phyloP scores from a whole-genome alignment of 2,329 filamentous ascomycete genomes.

The Alternaria ventricosa region DNA sequence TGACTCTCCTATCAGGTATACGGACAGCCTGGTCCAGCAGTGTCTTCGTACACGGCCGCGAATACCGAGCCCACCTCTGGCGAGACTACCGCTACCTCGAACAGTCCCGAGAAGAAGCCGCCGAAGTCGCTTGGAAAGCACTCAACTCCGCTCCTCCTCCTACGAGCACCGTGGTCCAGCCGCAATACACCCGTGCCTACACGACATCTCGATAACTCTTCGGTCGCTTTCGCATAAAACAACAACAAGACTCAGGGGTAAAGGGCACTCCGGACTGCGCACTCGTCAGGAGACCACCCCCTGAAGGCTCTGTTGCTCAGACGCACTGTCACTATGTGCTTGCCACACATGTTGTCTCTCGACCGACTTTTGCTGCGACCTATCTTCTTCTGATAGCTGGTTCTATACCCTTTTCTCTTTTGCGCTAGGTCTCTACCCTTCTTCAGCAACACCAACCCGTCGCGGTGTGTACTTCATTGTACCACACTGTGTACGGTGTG shows the following conservation, averaged over 20 bases:
- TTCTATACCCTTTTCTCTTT: conserved; percentile 16
- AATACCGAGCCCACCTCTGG: conserved; percentile 44
- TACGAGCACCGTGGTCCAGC: conserved; percentile 21
- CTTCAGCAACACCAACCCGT: neutral
- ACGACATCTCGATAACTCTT: conserved; percentile 24
- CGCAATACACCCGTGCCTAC: conserved; percentile 30
- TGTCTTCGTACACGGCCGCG: conserved; percentile 43
- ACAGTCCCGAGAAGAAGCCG: conserved; percentile 47
- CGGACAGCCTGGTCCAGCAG: conserved; percentile 47
- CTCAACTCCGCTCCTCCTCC: conserved; percentile 23
- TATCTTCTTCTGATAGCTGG: conserved; percentile 10
- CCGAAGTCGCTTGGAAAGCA: conserved; percentile 44
- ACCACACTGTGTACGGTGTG: neutral
- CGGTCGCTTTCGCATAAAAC: neutral
- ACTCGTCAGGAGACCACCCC: neutral
- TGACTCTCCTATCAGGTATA: conserved; percentile 34
- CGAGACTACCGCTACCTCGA: conserved; percentile 47
- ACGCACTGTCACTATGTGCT: neutral
- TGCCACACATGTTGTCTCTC: neutral
- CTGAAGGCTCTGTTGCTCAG: neutral
- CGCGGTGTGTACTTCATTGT: neutral
- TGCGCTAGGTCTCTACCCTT: neutral
- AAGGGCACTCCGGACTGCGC: neutral
- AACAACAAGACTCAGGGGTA: neutral
- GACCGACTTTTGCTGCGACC: conserved; percentile 2